Evolutionary conservation across 495 filamentous ascomycete genomes (phyloP), one percentile per base, ranked within the genome.

Genomic region (Mycothermus thermophilus): DNA sequence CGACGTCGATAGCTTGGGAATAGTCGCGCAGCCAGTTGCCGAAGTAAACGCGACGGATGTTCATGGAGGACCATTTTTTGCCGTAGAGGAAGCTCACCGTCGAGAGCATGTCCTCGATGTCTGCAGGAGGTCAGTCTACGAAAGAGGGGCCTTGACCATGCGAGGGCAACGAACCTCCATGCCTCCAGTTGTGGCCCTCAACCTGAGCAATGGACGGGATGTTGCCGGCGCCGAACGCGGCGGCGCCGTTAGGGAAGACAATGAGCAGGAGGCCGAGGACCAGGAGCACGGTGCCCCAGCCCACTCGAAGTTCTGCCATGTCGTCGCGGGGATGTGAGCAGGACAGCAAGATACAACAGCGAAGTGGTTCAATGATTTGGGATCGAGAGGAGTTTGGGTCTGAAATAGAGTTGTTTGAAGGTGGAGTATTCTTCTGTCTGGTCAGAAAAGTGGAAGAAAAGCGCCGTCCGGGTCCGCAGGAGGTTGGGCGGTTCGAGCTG

Each of bases 151-250:
- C 32, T 12, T 20, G 25, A 14, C n/a, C 9, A 1, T 13, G 22
- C 26, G 3, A 20, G 22, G 17, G 10, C 8, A 23, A 46, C 54
- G 41, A 43, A 62, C 69, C 67, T 35, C 90, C 90, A 79, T 96
- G 90, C 40, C 90, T 79, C 79, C 83, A 97, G 52, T 97, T 97
- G 46, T 80, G 71, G 15, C 90, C 90, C 59, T 97, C 90, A 44
- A 97, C 76, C 50, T 81, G 75, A 1, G 88, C 84, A 47, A 97
- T 90, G 0, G 79, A 85, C 11, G 90, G 88, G 42, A 95, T 93
- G 50, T 95, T 96, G 18, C 90, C 90, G 17, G 90, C 90, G 32
- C 90, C 90, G 51, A 97, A 97, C 7, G 88, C 90, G 22, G 69
- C 63, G 29, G 72, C 62, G 20, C 66, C 72, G 12, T 69, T 60